Base-by-base conservation (phyloP, 2,329 filamentous ascomycete genomes). In the Sclerotiophoma versabilis region DNA sequence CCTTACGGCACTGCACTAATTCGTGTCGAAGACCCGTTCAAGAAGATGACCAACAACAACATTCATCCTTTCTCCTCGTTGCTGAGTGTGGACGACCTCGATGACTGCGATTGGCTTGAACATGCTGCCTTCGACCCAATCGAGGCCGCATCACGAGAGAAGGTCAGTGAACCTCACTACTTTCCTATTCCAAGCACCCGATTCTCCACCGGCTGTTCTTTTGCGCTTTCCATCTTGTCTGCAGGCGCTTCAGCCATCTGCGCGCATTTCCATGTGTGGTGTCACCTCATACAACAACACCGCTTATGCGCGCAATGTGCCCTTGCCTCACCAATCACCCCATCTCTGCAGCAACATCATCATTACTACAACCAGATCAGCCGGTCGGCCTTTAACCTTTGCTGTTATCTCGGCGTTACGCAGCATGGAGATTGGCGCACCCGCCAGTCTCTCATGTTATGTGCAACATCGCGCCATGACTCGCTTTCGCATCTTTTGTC, bases 1-100 rank as follows among this genome's bases (percentile, higher is more conserved):
- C 39, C 51, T 11, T 41, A 54, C 34, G 51, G 46, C 10, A 49
- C 51, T 0, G 23, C 37, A n/a, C 17, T 54, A 15, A 33, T 54
- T 2, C 54, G 69, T 4, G 54, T 69, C 20, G 66, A 71, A 20
- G 65, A 70, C 23, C 53, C 62, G 15, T 68, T 67, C 59, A 66
- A 64, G 48, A 71, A 67, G 46, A 68, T 72, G 61, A 20, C 22
- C 5, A 49, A 36, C 87, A 88, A 29, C 65, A 80, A 84, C 44
- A 84, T 91, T 66, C 84, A 90, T 67, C 87, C 91, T 22, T 89
- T 90, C 66, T 83, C 90, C n/a, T 86, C 90, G 46, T 84, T 89
- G 23, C 81, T 97, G 44, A 90, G 85, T 33, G 75, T 84, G 41
- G 83, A 83, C 22, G 87, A 92, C 64, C 72, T 88, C 42, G 85